Conservation (phyloP, 2,329 filamentous ascomycete species). For the Exophiala bonariae region DNA sequence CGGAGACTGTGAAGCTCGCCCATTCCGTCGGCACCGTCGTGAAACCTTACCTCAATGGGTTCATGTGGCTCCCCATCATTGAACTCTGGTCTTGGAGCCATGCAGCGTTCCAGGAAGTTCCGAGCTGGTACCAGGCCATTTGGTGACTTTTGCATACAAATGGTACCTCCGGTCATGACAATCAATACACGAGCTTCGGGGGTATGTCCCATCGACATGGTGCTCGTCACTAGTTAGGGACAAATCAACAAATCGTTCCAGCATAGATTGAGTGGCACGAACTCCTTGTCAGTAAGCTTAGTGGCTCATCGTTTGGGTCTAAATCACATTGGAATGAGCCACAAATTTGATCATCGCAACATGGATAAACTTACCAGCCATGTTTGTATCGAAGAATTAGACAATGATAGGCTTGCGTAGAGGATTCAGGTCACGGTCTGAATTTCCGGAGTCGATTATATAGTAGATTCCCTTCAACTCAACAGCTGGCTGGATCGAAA, state of each 20-base stretch:
- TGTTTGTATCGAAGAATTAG: no score
- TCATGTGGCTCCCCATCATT: conserved; percentile 69
- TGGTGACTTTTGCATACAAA: conserved; percentile 83
- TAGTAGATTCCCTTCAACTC: no score
- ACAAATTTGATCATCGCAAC: no score
- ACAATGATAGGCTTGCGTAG: no score
- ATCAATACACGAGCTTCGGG: conserved; percentile 82
- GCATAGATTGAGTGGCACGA: conserved; percentile 1
- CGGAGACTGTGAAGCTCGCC: conserved; percentile 65
- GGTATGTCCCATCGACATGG: conserved; percentile 19
- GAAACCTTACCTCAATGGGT: conserved; percentile 56
- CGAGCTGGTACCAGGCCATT: conserved; percentile 78
- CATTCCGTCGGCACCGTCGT: conserved; percentile 46
- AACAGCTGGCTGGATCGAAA: no score
- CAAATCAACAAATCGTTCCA: neutral
- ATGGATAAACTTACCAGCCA: no score
- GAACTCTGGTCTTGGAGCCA: conserved; percentile 80
- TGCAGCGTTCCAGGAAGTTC: conserved; percentile 78
- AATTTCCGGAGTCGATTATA: no score
- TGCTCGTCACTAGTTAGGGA: conserved; percentile 12
- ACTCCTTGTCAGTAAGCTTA: conserved; percentile 14
- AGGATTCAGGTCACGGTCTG: no score
- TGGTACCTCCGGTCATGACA: conserved; percentile 79
- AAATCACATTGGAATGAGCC: no score
- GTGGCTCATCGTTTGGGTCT: conserved; percentile 4